A percentile compares a stretch with the other conserved stretches of the same genome.
Evolutionary conservation across 2,329 filamentous ascomycete species (phyloP).

Genomic region (Aspergillus viridinutans): DNA sequence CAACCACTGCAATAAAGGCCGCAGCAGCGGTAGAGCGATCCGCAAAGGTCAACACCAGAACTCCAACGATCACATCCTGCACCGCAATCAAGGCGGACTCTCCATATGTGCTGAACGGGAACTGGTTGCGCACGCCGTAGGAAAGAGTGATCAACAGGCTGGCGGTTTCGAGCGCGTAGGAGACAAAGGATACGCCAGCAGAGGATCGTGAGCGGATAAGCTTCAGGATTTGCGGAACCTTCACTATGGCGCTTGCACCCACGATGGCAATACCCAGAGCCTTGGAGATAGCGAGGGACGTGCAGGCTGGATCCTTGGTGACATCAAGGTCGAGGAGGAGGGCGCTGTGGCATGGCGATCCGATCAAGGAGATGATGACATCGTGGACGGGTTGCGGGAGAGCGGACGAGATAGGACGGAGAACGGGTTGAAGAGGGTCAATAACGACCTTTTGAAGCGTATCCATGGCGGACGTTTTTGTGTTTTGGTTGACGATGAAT

Average conservation of each 20-base stretch:
- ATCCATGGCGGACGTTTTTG: conserved; percentile 31
- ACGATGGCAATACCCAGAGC: conserved; percentile 91
- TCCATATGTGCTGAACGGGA: conserved; percentile 95
- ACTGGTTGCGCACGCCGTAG: conserved; percentile 86
- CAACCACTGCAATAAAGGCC: conserved; percentile 72
- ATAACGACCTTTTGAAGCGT: conserved; percentile 38
- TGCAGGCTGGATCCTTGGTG: conserved; percentile 67
- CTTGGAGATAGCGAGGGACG: conserved; percentile 89
- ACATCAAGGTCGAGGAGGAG: conserved; percentile 80
- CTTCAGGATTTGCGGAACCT: conserved; percentile 95
- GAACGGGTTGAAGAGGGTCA: conserved; percentile 43
- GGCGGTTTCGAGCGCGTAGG: conserved; percentile 86
- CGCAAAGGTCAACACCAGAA: conserved; percentile 80
- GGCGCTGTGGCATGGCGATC: conserved; percentile 76
- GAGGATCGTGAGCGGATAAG: conserved; percentile 76
- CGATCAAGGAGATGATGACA: conserved; percentile 73
- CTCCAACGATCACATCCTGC: conserved; percentile 86
- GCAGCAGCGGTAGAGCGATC: conserved; percentile 66
- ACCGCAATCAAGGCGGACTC: conserved; percentile 88
- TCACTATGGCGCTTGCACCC: conserved; percentile 82
- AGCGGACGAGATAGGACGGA: conserved; percentile 66
- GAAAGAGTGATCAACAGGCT: conserved; percentile 84
- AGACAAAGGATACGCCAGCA: conserved; percentile 79
- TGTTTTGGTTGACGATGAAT: neutral
- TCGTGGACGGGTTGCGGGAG: conserved; percentile 72